Base-by-base conservation (phyloP, 208 protist genomes). In the Acanthamoeba healyi region DNA sequence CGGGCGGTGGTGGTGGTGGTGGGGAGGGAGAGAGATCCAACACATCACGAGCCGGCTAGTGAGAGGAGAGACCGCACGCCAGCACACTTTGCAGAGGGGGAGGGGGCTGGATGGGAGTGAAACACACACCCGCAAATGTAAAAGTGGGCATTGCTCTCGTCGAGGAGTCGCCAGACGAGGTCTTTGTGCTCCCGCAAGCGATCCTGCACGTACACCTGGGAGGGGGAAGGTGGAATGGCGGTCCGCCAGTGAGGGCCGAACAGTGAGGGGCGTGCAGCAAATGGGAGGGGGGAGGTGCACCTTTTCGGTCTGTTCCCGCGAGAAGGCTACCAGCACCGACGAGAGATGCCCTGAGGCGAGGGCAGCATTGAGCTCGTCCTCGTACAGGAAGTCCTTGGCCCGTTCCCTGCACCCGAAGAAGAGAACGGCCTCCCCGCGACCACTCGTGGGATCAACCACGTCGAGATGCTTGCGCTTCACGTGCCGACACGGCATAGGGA, bases 161-260 rank as follows among this genome's bases (percentile, higher is more conserved):
- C 46, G 24, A 96, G 70, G 5, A 95, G 34, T 29, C 40, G 19
- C 92, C 94, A 95, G 86, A 95, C 84, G 29, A 72, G 32, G 22
- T 92, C 34, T 26, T 88, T 93, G 51, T 95, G 63, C 36, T 94
- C 26, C 22, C 40, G 24, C 32, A 96, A 82, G 19, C 56, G 42
- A 63, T 96, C 32, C 42, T 96, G 95, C 44, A 96, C 95, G 79
- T 96, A 96, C 19, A 74, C 38, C 56, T 96, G 93, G n/a, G n/a
- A n/a, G n/a, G n/a, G n/a, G n/a, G n/a, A n/a, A n/a, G n/a, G n/a
- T n/a, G n/a, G n/a, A n/a, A n/a, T n/a, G n/a, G n/a, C n/a, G n/a
- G n/a, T n/a, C n/a, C n/a, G n/a, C n/a, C n/a, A n/a, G n/a, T n/a
- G n/a, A n/a, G n/a, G n/a, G n/a, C n/a, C n/a, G n/a, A n/a, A n/a